These are phyloP conservation scores for Trypanosoma conorhini DNA, from an alignment of 208 protist species.

Conservation along the genomic window DNA sequence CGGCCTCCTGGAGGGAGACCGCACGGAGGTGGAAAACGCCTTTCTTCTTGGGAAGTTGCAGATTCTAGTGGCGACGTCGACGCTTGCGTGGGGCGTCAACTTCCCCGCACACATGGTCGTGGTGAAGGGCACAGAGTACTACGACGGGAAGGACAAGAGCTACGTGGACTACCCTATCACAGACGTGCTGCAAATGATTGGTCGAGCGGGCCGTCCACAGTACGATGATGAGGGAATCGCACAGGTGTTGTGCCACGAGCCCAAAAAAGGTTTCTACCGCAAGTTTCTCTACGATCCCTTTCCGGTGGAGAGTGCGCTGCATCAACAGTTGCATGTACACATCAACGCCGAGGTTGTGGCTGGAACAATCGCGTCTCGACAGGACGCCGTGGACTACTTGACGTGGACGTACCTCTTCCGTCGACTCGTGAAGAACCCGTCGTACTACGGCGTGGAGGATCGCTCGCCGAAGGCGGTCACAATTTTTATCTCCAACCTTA, in stretches of 20 bases:
- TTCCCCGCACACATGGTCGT: slow-evolving; percentile 99
- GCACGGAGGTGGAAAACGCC: slow-evolving; percentile 93
- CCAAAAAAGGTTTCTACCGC: slow-evolving; percentile 99
- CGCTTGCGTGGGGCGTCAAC: slow-evolving; percentile 99
- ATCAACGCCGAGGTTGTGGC: slow-evolving; percentile 99
- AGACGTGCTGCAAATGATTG: slow-evolving; percentile 99
- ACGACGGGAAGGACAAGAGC: slow-evolving; percentile 95
- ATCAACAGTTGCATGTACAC: slow-evolving; percentile 96
- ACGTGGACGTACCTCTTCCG: slow-evolving; percentile 99
- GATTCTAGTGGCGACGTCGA: slow-evolving; percentile 98
- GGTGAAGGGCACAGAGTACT: slow-evolving; percentile 99
- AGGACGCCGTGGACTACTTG: slow-evolving; percentile 98
- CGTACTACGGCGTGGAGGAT: slow-evolving; percentile 98
- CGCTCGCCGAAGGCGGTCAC: slow-evolving; percentile 83
- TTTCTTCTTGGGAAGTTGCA: slow-evolving; percentile 95
- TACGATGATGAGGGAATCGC: slow-evolving; percentile 96
- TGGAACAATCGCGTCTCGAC: slow-evolving; percentile 93
- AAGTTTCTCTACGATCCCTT: slow-evolving; percentile 99
- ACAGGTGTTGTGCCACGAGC: slow-evolving; percentile 97
- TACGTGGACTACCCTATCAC: slow-evolving; percentile 99
- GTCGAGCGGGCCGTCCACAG: slow-evolving; percentile 98
- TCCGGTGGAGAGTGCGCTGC: slow-evolving; percentile 98
- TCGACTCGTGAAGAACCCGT: slow-evolving; percentile 96
- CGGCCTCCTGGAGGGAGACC: slow-evolving; percentile 89
- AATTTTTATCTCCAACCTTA: slow-evolving; percentile 81